These are phyloP conservation scores for Sugiyamaella americana DNA, from an alignment of 805 yeast species.

Conservation along the genomic window DNA sequence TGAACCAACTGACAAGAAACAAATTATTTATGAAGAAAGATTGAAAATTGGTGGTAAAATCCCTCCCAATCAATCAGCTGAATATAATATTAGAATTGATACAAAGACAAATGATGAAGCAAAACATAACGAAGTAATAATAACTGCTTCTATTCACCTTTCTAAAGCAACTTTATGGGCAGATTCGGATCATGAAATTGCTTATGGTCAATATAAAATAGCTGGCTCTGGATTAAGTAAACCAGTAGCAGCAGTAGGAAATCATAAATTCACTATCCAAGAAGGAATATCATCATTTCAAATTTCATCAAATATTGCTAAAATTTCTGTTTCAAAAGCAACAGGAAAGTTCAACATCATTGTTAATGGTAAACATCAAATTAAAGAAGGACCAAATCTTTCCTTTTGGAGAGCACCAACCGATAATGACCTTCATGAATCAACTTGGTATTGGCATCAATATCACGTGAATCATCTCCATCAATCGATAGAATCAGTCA, in stretches of 20 bases:
- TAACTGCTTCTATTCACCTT: constrained; percentile 13
- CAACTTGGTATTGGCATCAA: constrained; percentile 26
- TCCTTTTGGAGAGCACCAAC: constrained; percentile 32
- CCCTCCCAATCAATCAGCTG: constrained; percentile 4
- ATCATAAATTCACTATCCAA: background rate
- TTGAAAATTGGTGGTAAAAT: background rate
- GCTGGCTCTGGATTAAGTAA: background rate
- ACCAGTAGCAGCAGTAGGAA: background rate
- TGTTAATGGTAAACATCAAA: constrained; percentile 9
- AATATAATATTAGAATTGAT: background rate
- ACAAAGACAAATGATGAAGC: background rate
- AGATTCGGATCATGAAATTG: constrained; percentile 22
- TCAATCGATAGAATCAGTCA: constrained; percentile 10
- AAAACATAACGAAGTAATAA: constrained; percentile 8
- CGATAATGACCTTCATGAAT: constrained; percentile 29
- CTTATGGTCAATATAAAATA: constrained; percentile 26
- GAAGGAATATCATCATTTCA: background rate
- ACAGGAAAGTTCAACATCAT: constrained; percentile 12
- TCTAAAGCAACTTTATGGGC: constrained; percentile 19
- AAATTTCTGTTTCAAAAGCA: constrained; percentile 3
- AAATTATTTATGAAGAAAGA: background rate
- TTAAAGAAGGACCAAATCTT: constrained; percentile 4
- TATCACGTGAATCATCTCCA: constrained; percentile 27
- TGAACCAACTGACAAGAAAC: background rate
- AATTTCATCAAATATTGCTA: background rate